Evolutionary conservation across 2,329 filamentous ascomycete species (phyloP), one percentile per base, ranked within the genome.

Genomic region (Graphium sp.): DNA sequence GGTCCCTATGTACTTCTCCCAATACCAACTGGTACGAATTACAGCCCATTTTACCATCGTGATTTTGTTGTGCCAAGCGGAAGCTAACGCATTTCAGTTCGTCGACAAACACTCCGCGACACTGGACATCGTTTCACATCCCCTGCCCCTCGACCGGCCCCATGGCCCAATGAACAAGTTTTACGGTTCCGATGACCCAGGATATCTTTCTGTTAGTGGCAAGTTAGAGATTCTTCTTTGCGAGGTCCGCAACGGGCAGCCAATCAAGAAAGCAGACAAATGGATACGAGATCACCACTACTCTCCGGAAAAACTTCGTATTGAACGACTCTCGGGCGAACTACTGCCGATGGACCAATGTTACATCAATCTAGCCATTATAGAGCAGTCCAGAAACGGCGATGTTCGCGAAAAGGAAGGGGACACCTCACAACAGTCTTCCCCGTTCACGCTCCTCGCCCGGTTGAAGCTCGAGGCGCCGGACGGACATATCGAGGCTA

Each of bases 301-400:
- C 28, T 37, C 29, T 10, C 8, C 9, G 7, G 33, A 39, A 1
- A 39, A 28, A 26, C 43, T 53, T 22, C 31, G 36, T 20, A 50
- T 55, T 23, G 32, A 49, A 35, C 42, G 49, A 12, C 42, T 56
- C 17, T 54, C 48, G 6, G 49, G 48, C 18, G 39, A 46, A 0
- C 5, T 5, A 8, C 34, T 55, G 17, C 14, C 39, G 3, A 50
- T 55, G 40, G 37, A 49, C 17, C 41, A 46, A 21, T 55, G 48
- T 35, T 55, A 55, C 26, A 54, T 55, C 34, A 55, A 56, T 33
- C 47, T 56, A 14, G 42, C 41, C 26, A 41, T 54, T n/a, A 31
- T 55, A 15, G 39, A 51, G 34, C 32, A 43, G 20, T 12, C 16
- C 7, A 28, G 22, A 14, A 7, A 34, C 7, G 30, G 33, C 18